These are phyloP conservation scores for Allantophomopsis lycopodina DNA, from an alignment of 2,329 filamentous ascomycete species.

Conservation along the genomic window DNA sequence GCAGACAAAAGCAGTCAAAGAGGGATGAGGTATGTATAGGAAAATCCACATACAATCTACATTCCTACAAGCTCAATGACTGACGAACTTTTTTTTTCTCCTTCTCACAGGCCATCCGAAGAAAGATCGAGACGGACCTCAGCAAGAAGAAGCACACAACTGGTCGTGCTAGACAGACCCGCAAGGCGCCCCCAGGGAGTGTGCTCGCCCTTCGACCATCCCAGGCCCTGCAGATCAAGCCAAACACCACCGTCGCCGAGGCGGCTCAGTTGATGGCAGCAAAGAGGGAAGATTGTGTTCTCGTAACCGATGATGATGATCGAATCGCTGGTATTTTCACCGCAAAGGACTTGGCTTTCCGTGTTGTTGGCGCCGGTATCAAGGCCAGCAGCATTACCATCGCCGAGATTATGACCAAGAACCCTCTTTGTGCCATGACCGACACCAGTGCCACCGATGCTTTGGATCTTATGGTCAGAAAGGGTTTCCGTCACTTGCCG, in stretches of 20 bases:
- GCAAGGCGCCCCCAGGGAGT: constrained; percentile 91
- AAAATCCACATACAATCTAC: neutral
- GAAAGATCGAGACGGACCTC: constrained; percentile 93
- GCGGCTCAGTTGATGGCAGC: constrained; percentile 98
- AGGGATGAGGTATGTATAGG: constrained; percentile 74
- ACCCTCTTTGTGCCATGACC: constrained; percentile 90
- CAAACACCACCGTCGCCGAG: constrained; percentile 82
- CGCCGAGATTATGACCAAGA: constrained; percentile 99
- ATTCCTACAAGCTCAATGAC: neutral
- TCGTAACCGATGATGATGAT: constrained; percentile 96
- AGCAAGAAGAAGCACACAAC: constrained; percentile 88
- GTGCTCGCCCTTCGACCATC: constrained; percentile 93
- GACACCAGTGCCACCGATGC: constrained; percentile 98
- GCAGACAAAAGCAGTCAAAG: constrained; percentile 91
- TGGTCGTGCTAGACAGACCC: constrained; percentile 66
- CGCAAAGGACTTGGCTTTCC: constrained; percentile 94
- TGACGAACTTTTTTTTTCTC: constrained; percentile 5
- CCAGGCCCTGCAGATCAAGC: constrained; percentile 94
- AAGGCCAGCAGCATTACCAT: constrained; percentile 87
- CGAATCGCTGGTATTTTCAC: constrained; percentile 98
- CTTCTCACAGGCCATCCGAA: constrained; percentile 67
- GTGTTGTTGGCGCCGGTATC: constrained; percentile 81
- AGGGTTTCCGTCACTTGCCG: constrained; percentile 92
- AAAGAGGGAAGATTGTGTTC: constrained; percentile 93
- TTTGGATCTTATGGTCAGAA: constrained; percentile 92